Conservation (phyloP, 225 moss, liverwort and hornwort species). For the Anthoceros angustus region DNA sequence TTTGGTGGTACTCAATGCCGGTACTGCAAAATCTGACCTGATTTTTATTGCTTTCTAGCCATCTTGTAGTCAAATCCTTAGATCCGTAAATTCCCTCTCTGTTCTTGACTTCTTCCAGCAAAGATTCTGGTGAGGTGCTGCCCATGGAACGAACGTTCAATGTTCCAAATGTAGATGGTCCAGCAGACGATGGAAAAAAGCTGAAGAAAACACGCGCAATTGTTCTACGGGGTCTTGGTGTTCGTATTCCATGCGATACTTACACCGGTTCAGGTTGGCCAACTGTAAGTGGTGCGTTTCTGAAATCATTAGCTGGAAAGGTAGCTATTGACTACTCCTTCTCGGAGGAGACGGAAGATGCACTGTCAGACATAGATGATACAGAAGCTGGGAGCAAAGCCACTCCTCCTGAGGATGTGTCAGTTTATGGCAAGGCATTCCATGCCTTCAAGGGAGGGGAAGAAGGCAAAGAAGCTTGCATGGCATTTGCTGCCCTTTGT, state of each 20-base stretch:
- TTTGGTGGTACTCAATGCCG: constrained; percentile 73
- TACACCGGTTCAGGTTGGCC: constrained; percentile 82
- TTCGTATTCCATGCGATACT: constrained; percentile 59
- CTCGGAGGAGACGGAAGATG: constrained; percentile 14
- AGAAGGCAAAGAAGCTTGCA: constrained; percentile 88
- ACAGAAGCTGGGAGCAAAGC: constrained; percentile 7
- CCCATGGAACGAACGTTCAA: constrained; percentile 67
- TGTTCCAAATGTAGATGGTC: constrained; percentile 61
- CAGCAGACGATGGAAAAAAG: constrained; percentile 76
- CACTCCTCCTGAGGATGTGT: constrained; percentile 28
- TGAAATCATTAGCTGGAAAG: constrained; percentile 89
- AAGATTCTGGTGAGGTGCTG: constrained; percentile 34
- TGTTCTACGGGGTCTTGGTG: constrained; percentile 52
- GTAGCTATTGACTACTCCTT: constrained; percentile 66
- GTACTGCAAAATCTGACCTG: constrained; percentile 13
- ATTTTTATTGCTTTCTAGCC: background rate
- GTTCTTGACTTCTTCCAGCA: constrained; percentile 25
- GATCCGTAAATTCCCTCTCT: background rate
- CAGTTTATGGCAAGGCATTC: constrained; percentile 81
- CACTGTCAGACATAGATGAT: background rate
- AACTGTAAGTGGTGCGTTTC: constrained; percentile 75
- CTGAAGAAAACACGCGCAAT: constrained; percentile 85
- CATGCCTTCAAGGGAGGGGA: constrained; percentile 57
- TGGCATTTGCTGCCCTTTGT: constrained; percentile 86
- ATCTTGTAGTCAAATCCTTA: too few species aligned